Evolutionary conservation across 2,329 filamentous ascomycete species (phyloP).

Genomic region (Didymella pinodella): DNA sequence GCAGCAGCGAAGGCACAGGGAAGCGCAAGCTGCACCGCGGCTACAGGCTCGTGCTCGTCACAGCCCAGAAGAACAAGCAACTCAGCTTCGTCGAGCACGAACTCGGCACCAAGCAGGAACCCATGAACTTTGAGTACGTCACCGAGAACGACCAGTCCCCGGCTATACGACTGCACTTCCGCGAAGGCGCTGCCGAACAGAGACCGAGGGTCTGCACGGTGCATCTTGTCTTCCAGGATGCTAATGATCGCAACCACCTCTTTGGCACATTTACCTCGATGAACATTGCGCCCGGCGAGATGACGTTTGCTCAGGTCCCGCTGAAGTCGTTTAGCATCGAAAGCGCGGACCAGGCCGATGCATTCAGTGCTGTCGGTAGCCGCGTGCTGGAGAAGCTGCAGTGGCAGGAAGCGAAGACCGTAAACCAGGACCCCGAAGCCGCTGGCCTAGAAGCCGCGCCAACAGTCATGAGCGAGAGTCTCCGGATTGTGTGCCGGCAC

Average conservation of each 20-base stretch:
- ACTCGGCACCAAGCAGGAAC: slow-evolving; percentile 66
- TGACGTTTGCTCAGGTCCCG: slow-evolving; percentile 73
- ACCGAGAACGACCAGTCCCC: slow-evolving; percentile 69
- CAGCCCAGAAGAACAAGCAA: slow-evolving; percentile 77
- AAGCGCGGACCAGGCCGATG: slow-evolving; percentile 60
- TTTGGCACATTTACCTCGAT: slow-evolving; percentile 78
- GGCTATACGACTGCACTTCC: slow-evolving; percentile 74
- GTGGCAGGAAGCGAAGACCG: slow-evolving; percentile 74
- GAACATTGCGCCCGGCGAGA: slow-evolving; percentile 71
- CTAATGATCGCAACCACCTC: slow-evolving; percentile 73
- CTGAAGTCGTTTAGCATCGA: slow-evolving; percentile 72
- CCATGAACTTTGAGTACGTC: slow-evolving; percentile 77
- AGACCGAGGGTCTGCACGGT: slow-evolving; percentile 64
- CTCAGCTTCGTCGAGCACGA: slow-evolving; percentile 78
- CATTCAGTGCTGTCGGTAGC: slow-evolving; percentile 50
- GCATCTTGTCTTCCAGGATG: slow-evolving; percentile 78
- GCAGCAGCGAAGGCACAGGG: slow-evolving; percentile 75
- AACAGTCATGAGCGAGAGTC: slow-evolving; percentile 77
- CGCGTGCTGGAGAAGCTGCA: slow-evolving; percentile 55
- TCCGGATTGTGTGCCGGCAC: slow-evolving; percentile 79
- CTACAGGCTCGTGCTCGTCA: slow-evolving; percentile 79
- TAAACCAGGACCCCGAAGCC: slow-evolving; percentile 71
- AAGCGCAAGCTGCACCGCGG: slow-evolving; percentile 77
- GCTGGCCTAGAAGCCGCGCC: slow-evolving; percentile 65
- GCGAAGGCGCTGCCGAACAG: slow-evolving; percentile 62